A percentile compares a stretch with the other conserved stretches of the same genome.
These are phyloP conservation scores for Marasmius oreades DNA, from an alignment of 1,284 basidiomycete genomes.

Conservation along the genomic window DNA sequence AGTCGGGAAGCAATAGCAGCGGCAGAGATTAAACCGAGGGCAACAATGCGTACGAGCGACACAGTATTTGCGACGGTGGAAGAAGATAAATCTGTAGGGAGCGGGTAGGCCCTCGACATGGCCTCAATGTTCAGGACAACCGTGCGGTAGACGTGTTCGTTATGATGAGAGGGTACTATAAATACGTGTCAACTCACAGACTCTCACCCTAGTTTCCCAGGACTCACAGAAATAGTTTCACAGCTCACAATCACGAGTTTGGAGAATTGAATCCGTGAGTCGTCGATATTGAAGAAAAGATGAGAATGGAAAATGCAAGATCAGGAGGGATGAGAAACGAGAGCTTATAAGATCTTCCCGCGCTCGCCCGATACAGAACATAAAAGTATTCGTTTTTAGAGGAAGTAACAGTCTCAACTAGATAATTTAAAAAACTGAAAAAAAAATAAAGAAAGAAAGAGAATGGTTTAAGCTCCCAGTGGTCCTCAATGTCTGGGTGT, in stretches of 20 bases:
- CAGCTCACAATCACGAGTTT: neutral
- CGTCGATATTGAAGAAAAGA: neutral
- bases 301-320: neutral
- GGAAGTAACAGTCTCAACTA: too few species aligned
- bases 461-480: too few species aligned
- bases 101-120: slow-evolving; percentile 66
- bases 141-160: slow-evolving; percentile 3
- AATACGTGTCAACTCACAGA: slow-evolving; percentile 3
- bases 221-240: neutral
- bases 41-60: slow-evolving; percentile 82
- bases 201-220: neutral
- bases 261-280: neutral
- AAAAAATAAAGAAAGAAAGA: too few species aligned
- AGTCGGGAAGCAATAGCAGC: slow-evolving; percentile 94
- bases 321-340: neutral
- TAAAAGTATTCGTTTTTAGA: too few species aligned
- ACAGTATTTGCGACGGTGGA: slow-evolving; percentile 77
- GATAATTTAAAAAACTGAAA: too few species aligned
- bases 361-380: too few species aligned
- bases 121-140: slow-evolving; percentile 21
- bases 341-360: too few species aligned
- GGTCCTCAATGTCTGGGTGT: too few species aligned
- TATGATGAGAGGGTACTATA: neutral
- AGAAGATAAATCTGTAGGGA: slow-evolving; percentile 67
- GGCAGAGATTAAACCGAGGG: slow-evolving; percentile 84